These are phyloP conservation scores for Cymbopogon flexuosus DNA, from an alignment of 202 grass and related monocot genomes.

Conservation along the genomic window DNA sequence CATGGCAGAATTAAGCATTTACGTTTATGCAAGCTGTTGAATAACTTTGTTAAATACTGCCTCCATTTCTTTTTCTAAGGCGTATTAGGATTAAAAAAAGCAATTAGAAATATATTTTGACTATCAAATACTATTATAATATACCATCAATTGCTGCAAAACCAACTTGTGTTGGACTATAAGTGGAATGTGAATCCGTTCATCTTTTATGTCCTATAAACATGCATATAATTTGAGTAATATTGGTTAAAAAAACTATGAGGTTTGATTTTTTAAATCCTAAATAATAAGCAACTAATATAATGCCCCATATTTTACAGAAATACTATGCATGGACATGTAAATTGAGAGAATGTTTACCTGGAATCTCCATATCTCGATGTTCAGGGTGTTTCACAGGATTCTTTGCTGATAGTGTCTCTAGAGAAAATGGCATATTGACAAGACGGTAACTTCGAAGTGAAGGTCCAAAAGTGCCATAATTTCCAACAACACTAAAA, in stretches of 20 bases:
- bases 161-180: not conserved
- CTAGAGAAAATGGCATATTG: slow-evolving; percentile 49
- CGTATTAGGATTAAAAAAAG: not conserved
- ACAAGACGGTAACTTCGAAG: slow-evolving; percentile 80
- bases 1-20: slow-evolving; percentile 26
- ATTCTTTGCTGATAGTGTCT: slow-evolving; percentile 12
- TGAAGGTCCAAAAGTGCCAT: slow-evolving; percentile 65
- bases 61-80: not conserved
- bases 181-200: not conserved
- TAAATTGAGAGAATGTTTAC: slow-evolving; percentile 32
- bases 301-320: not conserved
- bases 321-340: not conserved
- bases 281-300: not conserved
- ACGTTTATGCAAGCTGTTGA: slow-evolving; percentile 7
- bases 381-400: slow-evolving; percentile 20
- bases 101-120: not conserved
- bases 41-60: not conserved
- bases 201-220: not conserved
- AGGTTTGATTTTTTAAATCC: not conserved
- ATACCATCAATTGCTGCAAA: not conserved
- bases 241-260: not conserved
- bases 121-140: not conserved
- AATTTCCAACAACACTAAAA: slow-evolving; percentile 73
- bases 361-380: slow-evolving; percentile 20
- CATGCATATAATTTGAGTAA: not conserved